Conservation (phyloP, 2,329 filamentous ascomycete genomes). For the Cryphonectria carpinicola region DNA sequence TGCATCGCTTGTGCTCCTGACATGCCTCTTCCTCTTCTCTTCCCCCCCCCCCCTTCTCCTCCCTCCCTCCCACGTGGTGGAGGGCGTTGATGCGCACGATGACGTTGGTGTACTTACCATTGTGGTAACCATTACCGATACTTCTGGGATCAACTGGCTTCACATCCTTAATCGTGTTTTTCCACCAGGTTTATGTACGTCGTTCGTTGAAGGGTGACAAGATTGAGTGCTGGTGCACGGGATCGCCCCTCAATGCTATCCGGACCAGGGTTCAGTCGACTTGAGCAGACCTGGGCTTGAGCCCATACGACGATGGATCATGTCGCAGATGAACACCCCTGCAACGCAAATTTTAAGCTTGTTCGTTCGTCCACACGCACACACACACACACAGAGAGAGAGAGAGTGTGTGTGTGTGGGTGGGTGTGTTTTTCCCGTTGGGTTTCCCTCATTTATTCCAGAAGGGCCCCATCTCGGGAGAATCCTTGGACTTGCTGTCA, state of each 20-base stretch:
- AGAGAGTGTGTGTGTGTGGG: neutral
- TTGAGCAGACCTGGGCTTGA: neutral
- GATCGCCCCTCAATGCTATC: constrained; percentile 8
- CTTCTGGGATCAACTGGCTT: neutral
- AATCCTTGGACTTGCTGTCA: neutral
- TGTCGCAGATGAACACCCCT: constrained; percentile 20
- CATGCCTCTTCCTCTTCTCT: neutral
- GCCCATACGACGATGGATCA: constrained; percentile 3
- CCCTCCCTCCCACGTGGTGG: neutral
- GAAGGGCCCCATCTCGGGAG: neutral
- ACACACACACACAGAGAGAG: too few species aligned
- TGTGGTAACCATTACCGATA: neutral
- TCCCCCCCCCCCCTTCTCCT: too few species aligned
- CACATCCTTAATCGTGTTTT: neutral
- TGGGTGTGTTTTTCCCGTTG: neutral
- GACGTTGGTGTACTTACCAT: neutral
- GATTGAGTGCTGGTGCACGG: neutral
- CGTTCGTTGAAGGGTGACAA: neutral
- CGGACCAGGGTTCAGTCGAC: constrained; percentile 17
- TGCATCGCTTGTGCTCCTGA: neutral
- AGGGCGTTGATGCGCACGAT: neutral
- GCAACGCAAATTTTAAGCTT: constrained; percentile 21
- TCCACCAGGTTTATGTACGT: neutral
- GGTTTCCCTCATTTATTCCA: neutral
- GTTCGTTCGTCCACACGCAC: constrained; percentile 2